Base-by-base conservation (phyloP, 148 eudicot genomes). In the Salicornia ramosissima region DNA sequence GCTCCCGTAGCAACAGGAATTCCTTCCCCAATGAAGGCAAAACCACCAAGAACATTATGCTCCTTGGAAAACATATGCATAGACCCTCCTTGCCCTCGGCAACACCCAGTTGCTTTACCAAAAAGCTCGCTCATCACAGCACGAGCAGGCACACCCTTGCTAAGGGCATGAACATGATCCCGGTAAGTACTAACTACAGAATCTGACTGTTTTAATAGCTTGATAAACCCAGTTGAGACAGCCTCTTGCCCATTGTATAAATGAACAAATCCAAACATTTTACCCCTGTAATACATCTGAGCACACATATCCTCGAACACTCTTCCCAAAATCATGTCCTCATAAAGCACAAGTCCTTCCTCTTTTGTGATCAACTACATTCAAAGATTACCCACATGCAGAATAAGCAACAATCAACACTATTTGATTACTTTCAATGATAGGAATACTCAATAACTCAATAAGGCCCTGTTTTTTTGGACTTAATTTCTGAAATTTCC, bases 1-100 rank as follows among this genome's bases (percentile, higher is more conserved):
- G 97, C 96, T 10, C 99, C 99, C 0, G 96, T 88, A 0, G 97
- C 99, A 14, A 94, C 89, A 0, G 99, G 99, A 49, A 94, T 94
- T 16, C 97, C 97, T 79, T 90, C 99, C 33, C 99, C 99, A 11
- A 94, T 91, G 80, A 90, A 90, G 55, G 97, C 99, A 70, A 90
- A 91, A 1, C 97, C 99, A 34, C 99, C 99, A 28, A 94, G 87
- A 67, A 94, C 62, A n/a, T 91, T 91, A 82, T 88, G 91, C 73
- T 94, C 96, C 60, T 87, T 87, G 22, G 96, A 88, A 78, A 90
- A 94, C 97, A 94, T 90, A 76, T 94, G 99, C 99, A 94, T 94
- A 21, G 99, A 94, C 43, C 99, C 99, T 43, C 99, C 99, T 83
- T 94, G 97, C 60, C 99, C 99, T 6, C 97, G 83, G 73, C 96